These are phyloP conservation scores for Paramecium biaurelia DNA, from an alignment of 73 alveolate species.

Conservation along the genomic window DNA sequence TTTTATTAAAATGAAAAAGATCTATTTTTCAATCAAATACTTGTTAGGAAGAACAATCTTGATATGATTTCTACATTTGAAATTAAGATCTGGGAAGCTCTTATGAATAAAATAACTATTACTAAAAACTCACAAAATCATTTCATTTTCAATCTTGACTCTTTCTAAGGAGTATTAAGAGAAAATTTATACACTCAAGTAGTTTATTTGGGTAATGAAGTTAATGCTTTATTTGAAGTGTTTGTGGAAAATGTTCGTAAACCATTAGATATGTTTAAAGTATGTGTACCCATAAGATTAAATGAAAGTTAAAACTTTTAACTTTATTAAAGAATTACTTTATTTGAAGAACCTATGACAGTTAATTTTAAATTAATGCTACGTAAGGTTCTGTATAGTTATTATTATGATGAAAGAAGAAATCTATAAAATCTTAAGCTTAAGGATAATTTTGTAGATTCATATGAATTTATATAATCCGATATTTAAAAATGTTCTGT, in stretches of 20 bases:
- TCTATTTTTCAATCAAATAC: background rate
- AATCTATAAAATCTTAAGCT: background rate
- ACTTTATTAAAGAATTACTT: background rate
- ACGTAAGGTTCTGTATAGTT: background rate
- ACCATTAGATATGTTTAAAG: background rate
- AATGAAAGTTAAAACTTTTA: background rate
- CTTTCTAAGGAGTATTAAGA: conserved; percentile 4
- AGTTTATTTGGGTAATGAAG: conserved; percentile 45
- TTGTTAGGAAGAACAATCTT: conserved; percentile 3
- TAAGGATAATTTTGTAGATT: background rate
- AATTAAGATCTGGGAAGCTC: conserved; percentile 41
- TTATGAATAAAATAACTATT: background rate
- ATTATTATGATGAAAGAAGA: conserved; percentile 13
- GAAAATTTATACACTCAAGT: background rate
- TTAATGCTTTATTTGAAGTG: conserved; percentile 1
- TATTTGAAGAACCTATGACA: conserved; percentile 5
- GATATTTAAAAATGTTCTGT: conserved; percentile 12
- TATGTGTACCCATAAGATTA: background rate
- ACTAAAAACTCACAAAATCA: background rate
- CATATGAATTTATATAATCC: conserved; percentile 11
- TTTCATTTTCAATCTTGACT: background rate
- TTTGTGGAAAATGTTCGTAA: background rate
- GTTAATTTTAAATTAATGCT: conserved; percentile 23
- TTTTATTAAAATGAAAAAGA: background rate
- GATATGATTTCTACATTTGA: conserved; percentile 21